phyloP scores from a whole-genome alignment of 148 eudicot species.

The Camellia japonica region DNA sequence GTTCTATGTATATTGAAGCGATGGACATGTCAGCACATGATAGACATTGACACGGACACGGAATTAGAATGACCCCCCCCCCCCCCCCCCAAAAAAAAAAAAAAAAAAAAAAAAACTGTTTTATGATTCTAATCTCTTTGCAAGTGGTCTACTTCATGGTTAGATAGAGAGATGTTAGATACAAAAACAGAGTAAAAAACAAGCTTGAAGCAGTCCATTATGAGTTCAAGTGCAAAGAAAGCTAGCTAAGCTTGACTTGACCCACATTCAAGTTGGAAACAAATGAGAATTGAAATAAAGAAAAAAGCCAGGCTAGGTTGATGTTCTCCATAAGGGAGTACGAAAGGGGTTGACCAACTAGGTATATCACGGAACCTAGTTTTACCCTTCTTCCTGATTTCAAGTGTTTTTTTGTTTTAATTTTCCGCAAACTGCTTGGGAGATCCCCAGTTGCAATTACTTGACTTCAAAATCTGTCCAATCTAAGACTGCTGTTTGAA shows the following conservation, averaged over 20 bases:
- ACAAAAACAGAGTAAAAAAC: neutral
- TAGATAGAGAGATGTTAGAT: neutral
- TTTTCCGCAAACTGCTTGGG: neutral
- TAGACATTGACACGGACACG: too few species aligned
- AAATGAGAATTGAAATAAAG: neutral
- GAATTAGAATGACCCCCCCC: too few species aligned
- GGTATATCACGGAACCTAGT: neutral
- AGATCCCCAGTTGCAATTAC: neutral
- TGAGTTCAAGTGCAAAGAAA: neutral
- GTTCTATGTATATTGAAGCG: too few species aligned
- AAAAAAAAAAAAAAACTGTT: too few species aligned
- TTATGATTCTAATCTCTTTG: neutral
- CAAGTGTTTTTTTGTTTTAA: too few species aligned
- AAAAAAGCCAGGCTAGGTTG: too few species aligned
- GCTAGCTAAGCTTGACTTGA: neutral
- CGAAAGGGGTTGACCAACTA: neutral
- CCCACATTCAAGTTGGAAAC: neutral
- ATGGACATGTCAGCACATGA: too few species aligned
- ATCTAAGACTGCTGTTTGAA: neutral
- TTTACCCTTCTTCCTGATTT: neutral
- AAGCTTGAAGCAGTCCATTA: neutral
- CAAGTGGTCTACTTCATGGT: neutral
- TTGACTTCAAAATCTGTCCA: neutral
- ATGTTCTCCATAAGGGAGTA: neutral
- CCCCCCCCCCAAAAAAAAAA: too few species aligned